A percentile compares a stretch with the other conserved stretches of the same genome.
These are phyloP conservation scores for Globisporangium camurandrum DNA, from an alignment of 352 stramenopile species.

Conservation along the genomic window DNA sequence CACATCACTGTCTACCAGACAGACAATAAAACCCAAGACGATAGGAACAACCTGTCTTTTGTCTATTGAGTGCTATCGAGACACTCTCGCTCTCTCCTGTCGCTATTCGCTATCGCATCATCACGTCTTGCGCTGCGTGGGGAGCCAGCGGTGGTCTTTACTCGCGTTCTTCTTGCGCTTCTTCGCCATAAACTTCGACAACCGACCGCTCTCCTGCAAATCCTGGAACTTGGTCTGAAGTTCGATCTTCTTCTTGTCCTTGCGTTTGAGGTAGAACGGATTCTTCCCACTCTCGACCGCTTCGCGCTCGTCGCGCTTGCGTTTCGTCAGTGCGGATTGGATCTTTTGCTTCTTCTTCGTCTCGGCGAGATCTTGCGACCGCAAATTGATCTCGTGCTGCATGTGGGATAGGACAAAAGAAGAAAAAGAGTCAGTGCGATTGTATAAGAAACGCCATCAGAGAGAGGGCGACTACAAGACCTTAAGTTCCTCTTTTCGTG, in stretches of 20 bases:
- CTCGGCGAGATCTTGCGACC: conserved; percentile 58
- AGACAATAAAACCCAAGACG: too few relatives aligned
- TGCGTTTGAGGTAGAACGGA: conserved; percentile 88
- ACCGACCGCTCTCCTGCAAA: conserved; percentile 76
- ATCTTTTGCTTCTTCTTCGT: conserved; percentile 77
- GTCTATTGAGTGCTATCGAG: too few relatives aligned
- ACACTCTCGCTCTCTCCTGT: too few relatives aligned
- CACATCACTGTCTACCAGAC: too few relatives aligned
- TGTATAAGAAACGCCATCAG: too few relatives aligned
- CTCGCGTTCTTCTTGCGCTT: conserved; percentile 91
- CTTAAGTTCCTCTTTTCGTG: conserved; percentile 72
- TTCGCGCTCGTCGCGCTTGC: conserved; percentile 82
- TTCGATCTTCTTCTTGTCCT: conserved; percentile 89
- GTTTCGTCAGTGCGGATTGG: conserved; percentile 55
- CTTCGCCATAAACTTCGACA: conserved; percentile 92
- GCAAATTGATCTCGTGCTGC: conserved; percentile 62
- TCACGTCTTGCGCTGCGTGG: conserved; percentile 66
- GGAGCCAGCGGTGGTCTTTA: conserved; percentile 90
- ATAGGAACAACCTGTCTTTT: too few relatives aligned
- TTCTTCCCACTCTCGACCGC: conserved; percentile 87
- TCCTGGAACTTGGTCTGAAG: conserved; percentile 89
- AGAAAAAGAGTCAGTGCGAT: neutral
- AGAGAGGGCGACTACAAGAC: too few relatives aligned
- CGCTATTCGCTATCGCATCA: too few relatives aligned
- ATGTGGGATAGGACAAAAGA: neutral